phyloP scores from a whole-genome alignment of 2,329 filamentous ascomycete genomes.

The Colletotrichum kahawae region DNA sequence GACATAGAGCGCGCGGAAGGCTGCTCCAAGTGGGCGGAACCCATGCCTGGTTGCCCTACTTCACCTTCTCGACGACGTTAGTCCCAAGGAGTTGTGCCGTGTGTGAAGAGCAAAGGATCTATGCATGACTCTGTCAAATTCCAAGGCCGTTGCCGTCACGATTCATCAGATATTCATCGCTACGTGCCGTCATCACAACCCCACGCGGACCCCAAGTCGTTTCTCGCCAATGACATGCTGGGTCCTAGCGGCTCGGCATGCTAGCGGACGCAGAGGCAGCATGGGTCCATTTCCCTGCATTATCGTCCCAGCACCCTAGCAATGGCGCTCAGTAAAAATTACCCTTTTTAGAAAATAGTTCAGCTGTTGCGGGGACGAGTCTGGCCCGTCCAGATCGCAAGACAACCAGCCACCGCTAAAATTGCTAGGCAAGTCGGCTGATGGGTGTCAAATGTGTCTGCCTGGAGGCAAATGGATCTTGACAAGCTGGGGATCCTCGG shows the following conservation, averaged over 20 bases:
- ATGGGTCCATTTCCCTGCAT: background rate
- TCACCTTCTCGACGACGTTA: background rate
- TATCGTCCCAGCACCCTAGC: background rate
- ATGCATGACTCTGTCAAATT: background rate
- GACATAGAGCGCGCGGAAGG: background rate
- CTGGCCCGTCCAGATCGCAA: background rate
- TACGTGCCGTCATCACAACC: background rate
- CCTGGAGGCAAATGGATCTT: background rate
- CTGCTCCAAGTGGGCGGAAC: background rate
- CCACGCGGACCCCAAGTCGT: background rate
- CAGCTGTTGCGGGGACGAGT: background rate
- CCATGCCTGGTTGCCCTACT: background rate
- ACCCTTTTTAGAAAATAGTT: slow-evolving; percentile 17
- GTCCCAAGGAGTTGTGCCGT: background rate
- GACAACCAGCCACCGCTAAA: background rate
- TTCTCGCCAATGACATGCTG: slow-evolving; percentile 4
- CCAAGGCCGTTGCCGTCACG: background rate
- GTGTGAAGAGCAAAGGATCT: background rate
- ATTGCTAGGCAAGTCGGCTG: background rate
- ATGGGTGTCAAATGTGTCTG: slow-evolving; percentile 7
- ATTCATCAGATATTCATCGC: background rate
- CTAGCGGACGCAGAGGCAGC: background rate
- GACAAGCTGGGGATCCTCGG: background rate
- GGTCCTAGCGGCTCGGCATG: background rate
- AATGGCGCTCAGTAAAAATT: background rate